phyloP scores from a whole-genome alignment of 768 basidiomycete species.

The Dioszegia hungarica region DNA sequence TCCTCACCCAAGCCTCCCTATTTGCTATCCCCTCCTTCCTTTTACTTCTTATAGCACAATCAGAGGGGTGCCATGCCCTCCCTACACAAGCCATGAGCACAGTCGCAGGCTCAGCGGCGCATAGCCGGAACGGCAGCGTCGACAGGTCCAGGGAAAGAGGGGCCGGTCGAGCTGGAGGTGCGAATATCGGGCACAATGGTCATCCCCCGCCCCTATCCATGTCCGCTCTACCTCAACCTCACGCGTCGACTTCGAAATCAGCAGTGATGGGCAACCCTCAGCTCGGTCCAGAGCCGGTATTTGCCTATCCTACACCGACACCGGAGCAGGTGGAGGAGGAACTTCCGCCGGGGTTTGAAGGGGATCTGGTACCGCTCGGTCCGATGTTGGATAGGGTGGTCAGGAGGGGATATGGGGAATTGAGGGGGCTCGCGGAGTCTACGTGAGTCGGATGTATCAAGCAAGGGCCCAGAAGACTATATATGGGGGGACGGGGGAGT shows the following conservation, averaged over 20 bases:
- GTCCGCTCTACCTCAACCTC: constrained; percentile 8
- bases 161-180: too few relatives aligned
- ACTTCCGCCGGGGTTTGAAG: constrained; percentile 36
- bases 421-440: constrained; percentile 25
- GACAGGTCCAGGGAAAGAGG: too few relatives aligned
- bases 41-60: too few relatives aligned
- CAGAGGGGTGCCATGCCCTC: too few relatives aligned
- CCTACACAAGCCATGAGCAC: too few relatives aligned
- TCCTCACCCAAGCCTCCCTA: too few relatives aligned
- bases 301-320: constrained; percentile 34
- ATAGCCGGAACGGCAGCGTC: too few relatives aligned
- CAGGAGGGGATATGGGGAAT: constrained; percentile 32
- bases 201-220: not conserved
- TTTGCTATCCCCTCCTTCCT: too few relatives aligned
- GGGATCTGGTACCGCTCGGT: constrained; percentile 32
- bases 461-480: too few relatives aligned
- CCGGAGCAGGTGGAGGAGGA: constrained; percentile 30
- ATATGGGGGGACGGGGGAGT: not conserved
- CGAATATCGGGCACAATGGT: not conserved
- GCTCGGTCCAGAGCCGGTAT: constrained; percentile 31
- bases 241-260: constrained; percentile 6
- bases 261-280: constrained; percentile 23
- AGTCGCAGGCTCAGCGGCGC: too few relatives aligned
- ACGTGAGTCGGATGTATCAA: constrained; percentile 31
- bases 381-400: constrained; percentile 24